Percentiles rank a stretch among this genome's conserved stretches.
These are phyloP conservation scores for Ustulina deusta DNA, from an alignment of 2,329 filamentous ascomycete species.

Conservation along the genomic window DNA sequence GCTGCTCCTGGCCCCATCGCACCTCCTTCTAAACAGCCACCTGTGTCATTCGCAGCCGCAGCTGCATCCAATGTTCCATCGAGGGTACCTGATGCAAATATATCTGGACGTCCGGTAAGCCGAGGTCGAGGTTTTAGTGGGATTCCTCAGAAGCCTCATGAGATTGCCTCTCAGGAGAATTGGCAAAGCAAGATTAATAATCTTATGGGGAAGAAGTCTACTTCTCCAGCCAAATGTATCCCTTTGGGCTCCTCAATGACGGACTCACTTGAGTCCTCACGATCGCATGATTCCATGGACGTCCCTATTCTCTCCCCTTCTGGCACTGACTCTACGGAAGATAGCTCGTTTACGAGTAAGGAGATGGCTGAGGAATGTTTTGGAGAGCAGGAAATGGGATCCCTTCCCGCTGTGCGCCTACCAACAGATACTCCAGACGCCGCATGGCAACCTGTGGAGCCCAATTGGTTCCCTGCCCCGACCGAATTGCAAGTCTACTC, in stretches of 20 bases:
- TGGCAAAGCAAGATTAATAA: slow-evolving; percentile 91
- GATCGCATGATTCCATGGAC: slow-evolving; percentile 66
- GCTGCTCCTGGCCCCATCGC: slow-evolving; percentile 54
- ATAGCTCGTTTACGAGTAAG: slow-evolving; percentile 67
- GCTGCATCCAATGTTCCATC: slow-evolving; percentile 48
- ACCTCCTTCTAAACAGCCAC: slow-evolving; percentile 54
- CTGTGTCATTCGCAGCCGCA: slow-evolving; percentile 58
- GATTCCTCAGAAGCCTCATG: slow-evolving; percentile 47
- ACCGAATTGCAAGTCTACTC: slow-evolving; percentile 63
- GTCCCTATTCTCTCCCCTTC: slow-evolving; percentile 73
- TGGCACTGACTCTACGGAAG: slow-evolving; percentile 52
- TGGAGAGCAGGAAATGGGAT: slow-evolving; percentile 84
- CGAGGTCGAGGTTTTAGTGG: slow-evolving; percentile 44
- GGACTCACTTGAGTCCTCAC: slow-evolving; percentile 70
- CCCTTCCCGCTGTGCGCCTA: slow-evolving; percentile 77
- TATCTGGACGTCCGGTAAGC: slow-evolving; percentile 42
- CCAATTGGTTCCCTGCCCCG: slow-evolving; percentile 66
- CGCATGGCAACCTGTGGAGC: slow-evolving; percentile 70
- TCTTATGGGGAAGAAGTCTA: slow-evolving; percentile 74
- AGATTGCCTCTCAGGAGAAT: slow-evolving; percentile 54
- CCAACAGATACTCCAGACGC: slow-evolving; percentile 71
- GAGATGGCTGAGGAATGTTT: slow-evolving; percentile 84
- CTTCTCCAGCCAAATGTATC: slow-evolving; percentile 66
- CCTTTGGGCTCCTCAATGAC: slow-evolving; percentile 76
- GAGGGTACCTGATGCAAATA: slow-evolving; percentile 29